A percentile compares a stretch with the other conserved stretches of the same genome.
phyloP scores from a whole-genome alignment of 2,329 filamentous ascomycete genomes.

The Penicillium sp. region DNA sequence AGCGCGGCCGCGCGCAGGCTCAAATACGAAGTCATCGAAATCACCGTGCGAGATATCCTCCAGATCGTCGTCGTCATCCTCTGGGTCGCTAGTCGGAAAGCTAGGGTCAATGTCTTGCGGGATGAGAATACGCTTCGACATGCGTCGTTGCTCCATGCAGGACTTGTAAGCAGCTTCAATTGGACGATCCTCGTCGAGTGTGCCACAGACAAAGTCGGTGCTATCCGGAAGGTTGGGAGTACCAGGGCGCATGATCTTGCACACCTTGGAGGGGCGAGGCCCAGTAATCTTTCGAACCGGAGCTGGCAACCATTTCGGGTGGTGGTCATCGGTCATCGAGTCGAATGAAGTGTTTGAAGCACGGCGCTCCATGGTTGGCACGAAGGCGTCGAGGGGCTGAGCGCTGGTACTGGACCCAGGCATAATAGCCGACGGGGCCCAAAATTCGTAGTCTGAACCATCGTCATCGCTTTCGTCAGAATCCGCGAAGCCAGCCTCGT shows the following conservation, averaged over 20 bases:
- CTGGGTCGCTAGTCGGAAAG: slow-evolving; percentile 91
- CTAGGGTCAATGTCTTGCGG: slow-evolving; percentile 98
- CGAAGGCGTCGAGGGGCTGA: slow-evolving; percentile 55
- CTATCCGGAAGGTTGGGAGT: slow-evolving; percentile 91
- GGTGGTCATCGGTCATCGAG: slow-evolving; percentile 47
- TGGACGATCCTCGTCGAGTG: slow-evolving; percentile 90
- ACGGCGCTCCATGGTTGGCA: slow-evolving; percentile 50
- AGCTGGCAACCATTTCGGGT: slow-evolving; percentile 36
- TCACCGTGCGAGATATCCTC: slow-evolving; percentile 61
- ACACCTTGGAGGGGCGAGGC: slow-evolving; percentile 46
- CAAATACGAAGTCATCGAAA: slow-evolving; percentile 59
- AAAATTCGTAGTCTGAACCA: slow-evolving; percentile 68
- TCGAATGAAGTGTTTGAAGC: slow-evolving; percentile 59
- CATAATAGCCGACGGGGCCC: slow-evolving; percentile 54
- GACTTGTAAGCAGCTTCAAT: slow-evolving; percentile 93
- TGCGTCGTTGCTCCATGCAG: slow-evolving; percentile 77
- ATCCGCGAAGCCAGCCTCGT: slow-evolving; percentile 71
- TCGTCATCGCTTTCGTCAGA: slow-evolving; percentile 66
- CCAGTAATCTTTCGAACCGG: slow-evolving; percentile 32
- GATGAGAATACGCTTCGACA: slow-evolving; percentile 76
- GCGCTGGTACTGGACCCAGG: slow-evolving; percentile 60
- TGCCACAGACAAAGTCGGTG: slow-evolving; percentile 98
- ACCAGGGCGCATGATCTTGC: slow-evolving; percentile 62
- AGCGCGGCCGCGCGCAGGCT: slow-evolving; percentile 49
- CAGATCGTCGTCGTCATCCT: slow-evolving; percentile 75